phyloP scores from a whole-genome alignment of 208 protist genomes.

The Trypanosoma rangeli region DNA sequence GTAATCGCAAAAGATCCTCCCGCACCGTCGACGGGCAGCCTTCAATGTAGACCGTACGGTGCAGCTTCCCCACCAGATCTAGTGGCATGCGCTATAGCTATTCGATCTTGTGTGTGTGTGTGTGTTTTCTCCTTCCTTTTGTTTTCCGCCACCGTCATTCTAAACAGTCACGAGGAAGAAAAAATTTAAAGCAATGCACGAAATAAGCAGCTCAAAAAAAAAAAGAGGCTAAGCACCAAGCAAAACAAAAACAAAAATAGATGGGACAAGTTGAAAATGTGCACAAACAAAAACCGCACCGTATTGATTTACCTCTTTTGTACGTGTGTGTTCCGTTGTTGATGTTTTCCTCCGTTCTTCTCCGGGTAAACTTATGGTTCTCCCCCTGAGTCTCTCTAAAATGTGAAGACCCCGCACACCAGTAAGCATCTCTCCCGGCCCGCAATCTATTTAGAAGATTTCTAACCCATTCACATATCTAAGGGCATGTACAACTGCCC shows the following conservation, averaged over 20 bases:
- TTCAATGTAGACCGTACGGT: conserved; percentile 84
- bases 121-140: conserved; percentile 4
- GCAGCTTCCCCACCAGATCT: conserved; percentile 81
- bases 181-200: not conserved
- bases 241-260: conserved; percentile 6
- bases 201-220: not conserved
- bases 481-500: not conserved
- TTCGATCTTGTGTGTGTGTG: not conserved
- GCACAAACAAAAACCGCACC: not conserved
- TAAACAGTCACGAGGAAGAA: not conserved
- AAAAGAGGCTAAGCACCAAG: not conserved
- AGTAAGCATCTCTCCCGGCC: not conserved
- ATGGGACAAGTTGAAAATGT: not conserved
- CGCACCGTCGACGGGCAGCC: conserved; percentile 50
- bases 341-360: not conserved
- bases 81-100: conserved; percentile 53
- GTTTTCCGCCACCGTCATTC: not conserved
- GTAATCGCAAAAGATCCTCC: conserved; percentile 72
- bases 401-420: not conserved
- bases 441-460: not conserved
- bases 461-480: not conserved
- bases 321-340: not conserved
- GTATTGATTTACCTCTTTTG: not conserved
- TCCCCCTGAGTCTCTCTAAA: not conserved
- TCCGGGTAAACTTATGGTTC: not conserved